phyloP scores from a whole-genome alignment of 2,329 filamentous ascomycete genomes.

The Penicillium sp. region DNA sequence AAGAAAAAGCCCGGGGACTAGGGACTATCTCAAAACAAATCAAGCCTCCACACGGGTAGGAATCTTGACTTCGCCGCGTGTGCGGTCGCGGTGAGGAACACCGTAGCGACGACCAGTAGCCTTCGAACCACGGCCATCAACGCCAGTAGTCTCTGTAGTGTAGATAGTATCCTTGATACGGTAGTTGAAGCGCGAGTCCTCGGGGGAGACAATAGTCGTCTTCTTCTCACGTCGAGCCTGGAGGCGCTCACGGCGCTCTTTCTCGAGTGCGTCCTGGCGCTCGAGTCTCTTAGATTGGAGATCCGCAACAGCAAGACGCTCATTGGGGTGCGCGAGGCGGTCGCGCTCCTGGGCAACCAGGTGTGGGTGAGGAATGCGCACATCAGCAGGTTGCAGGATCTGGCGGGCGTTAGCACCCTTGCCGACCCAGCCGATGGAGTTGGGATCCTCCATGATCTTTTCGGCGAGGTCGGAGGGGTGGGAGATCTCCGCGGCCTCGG shows the following conservation, averaged over 20 bases:
- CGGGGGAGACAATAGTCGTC: slow-evolving; percentile 43
- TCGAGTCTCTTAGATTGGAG: slow-evolving; percentile 47
- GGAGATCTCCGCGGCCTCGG: slow-evolving; percentile 19
- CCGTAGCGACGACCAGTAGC: slow-evolving; percentile 62
- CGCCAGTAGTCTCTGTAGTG: slow-evolving; percentile 54
- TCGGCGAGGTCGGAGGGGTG: slow-evolving; percentile 33
- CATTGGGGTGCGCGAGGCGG: slow-evolving; percentile 34
- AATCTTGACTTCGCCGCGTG: slow-evolving; percentile 63
- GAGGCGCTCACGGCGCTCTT: slow-evolving; percentile 39
- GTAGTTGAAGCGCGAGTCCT: slow-evolving; percentile 57
- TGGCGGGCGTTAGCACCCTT: slow-evolving; percentile 45
- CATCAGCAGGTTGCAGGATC: slow-evolving; percentile 59
- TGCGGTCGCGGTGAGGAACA: slow-evolving; percentile 60
- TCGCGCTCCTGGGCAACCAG: slow-evolving; percentile 52
- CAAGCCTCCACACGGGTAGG: slow-evolving; percentile 57
- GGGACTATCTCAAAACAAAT: background rate
- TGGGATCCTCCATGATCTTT: slow-evolving; percentile 32
- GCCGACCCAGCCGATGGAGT: slow-evolving; percentile 42
- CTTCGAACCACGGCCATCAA: slow-evolving; percentile 51
- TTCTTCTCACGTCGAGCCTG: slow-evolving; percentile 45
- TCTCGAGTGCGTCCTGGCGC: slow-evolving; percentile 38
- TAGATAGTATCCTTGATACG: slow-evolving; percentile 55
- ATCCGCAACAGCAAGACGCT: slow-evolving; percentile 31
- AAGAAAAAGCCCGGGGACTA: background rate
- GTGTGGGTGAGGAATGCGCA: slow-evolving; percentile 63